Base-by-base conservation (phyloP, 2,329 filamentous ascomycete species). In the Fusarium miscanthi region DNA sequence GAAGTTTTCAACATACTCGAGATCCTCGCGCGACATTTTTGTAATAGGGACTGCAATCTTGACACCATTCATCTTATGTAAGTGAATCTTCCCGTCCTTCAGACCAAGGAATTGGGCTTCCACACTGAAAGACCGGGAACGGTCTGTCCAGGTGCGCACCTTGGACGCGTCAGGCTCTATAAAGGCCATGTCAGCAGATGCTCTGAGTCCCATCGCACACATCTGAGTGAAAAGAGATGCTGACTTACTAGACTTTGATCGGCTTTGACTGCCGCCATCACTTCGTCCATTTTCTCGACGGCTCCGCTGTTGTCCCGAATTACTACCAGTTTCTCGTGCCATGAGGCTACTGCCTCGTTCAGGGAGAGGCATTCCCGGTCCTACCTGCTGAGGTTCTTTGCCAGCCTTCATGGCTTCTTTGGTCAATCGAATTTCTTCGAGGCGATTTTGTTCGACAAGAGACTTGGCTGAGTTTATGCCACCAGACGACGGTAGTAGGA, bases 11-110 rank as follows among this genome's bases (percentile, higher is more conserved):
- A 99, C 95, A 77, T 97, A 98, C 82, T 98, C 95, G 42, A 99
- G 87, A 82, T 99, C 96, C 78, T 95, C 93, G 45, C 94, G 87
- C 2, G 95, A 97, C 96, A 99, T 99, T 81, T 99, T 99, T 42
- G 90, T 87, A 33, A 98, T 90, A 5, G 96, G 96, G 8, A 99
- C 96, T 13, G 96, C 96, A 82, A 99, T 99, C 83, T 98, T 98
- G 77, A 99, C 94, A 41, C 96, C 96, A 80, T 99, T 99, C 83
- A 94, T 88, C 85, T 99, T 99, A 85, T 99, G 96, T 27, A 99
- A 86, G 82, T 99, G 97, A 74, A 99, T 97, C 82, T 98, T 98
- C 72, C 95, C 94, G 80, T 98, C 96, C 80, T 94, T 94, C 58
- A 98, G 88, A 33, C 94, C 95, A 57, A 99, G 90, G 79, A 98